These are phyloP conservation scores for Serendipita sp. DNA, from an alignment of 768 basidiomycete genomes.

Conservation along the genomic window DNA sequence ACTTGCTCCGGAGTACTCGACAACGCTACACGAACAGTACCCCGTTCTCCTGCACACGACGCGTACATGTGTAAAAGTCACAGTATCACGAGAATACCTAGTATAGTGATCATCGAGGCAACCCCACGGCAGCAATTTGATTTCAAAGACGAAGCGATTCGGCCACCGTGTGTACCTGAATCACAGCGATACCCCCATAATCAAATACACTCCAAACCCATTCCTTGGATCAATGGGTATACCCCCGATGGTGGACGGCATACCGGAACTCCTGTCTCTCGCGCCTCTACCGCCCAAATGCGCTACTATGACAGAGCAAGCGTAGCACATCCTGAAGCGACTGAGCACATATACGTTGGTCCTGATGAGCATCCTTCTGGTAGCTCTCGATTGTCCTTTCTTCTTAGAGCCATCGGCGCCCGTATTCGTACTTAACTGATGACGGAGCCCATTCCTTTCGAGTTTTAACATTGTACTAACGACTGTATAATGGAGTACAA, in stretches of 20 bases:
- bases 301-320: background rate
- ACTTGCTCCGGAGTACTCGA: too few species aligned
- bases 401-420: background rate
- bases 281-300: background rate
- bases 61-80: background rate
- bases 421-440: background rate
- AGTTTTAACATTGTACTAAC: too few species aligned
- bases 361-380: slow-evolving; percentile 6
- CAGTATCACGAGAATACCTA: background rate
- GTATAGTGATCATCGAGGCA: background rate
- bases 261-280: background rate
- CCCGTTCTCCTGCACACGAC: too few species aligned
- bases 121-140: background rate
- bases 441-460: background rate
- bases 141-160: background rate
- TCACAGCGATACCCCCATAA: background rate
- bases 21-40: too few species aligned
- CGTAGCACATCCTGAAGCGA: background rate
- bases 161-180: background rate
- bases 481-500: background rate
- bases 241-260: background rate
- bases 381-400: background rate
- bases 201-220: background rate
- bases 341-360: background rate
- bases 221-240: background rate